Evolutionary conservation across 345 rosid species (phyloP), one percentile per base, ranked within the genome.

Genomic region (Citrus medica): DNA sequence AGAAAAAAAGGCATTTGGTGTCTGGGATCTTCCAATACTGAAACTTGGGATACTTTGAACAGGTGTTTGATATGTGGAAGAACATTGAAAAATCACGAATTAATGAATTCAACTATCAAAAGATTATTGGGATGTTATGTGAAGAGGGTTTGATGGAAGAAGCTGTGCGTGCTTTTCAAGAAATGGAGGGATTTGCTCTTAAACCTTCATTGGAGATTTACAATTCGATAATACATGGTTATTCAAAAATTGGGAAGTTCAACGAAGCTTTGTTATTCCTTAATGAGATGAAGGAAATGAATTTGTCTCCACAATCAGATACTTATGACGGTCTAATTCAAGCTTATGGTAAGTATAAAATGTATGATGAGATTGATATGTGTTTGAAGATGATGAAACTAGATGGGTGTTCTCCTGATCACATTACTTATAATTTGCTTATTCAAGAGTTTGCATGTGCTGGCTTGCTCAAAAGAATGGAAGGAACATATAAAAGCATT

Each of bases 31-130:
- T 73, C 64, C 46, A 62, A 75, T 35, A 67, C 67, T 69, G 32
- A 76, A 35, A 30, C 33, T 75, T 75, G 27, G 74, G 3, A 32
- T 82, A 9, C 72, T 35, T 78, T 78, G 70, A n/a, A 27, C 83
- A 93, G 94, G 88, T 91, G 24, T 91, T 89, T 85, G 83, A 88
- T 81, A 70, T 80, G 84, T 91, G 98, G 94, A 90, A 84, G 88
- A 74, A 63, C 22, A 66, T 83, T 32, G 92, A 89, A 32, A 77
- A 73, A 42, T 87, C 89, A 2, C 73, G 93, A 77, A 79, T 83
- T 71, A 91, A 53, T 78, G 89, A 85, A 59, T 56, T 78, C 60
- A 88, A 87, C 77, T 91, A 84, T 75, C 88, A 90, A 81, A 88
- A 63, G 88, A 85, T 91, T 78, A 85, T 88, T 38, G 84, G 75